Percentiles rank a stretch among this genome's conserved stretches.
Conservation (phyloP, 805 yeast genomes). For the Pichia ethanolica region DNA sequence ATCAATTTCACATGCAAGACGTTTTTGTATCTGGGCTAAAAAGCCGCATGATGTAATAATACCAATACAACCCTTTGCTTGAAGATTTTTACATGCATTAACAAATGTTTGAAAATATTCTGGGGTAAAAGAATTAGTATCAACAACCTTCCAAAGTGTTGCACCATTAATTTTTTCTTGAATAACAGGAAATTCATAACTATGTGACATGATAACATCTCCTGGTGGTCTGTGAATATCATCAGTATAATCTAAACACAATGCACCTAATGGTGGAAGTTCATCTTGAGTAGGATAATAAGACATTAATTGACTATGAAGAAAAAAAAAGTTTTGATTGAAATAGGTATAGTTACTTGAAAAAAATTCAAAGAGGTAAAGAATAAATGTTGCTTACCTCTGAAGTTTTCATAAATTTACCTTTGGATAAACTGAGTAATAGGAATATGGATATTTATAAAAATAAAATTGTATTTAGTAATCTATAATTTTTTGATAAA, state of each 20-base stretch:
- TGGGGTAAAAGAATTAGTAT: conserved; percentile 17
- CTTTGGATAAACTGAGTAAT: no score
- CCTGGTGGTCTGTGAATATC: conserved; percentile 30
- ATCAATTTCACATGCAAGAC: conserved; percentile 16
- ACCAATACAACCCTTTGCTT: conserved; percentile 28
- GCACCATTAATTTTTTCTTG: conserved; percentile 20
- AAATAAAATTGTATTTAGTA: no score
- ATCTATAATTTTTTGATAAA: no score
- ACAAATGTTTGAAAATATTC: conserved; percentile 23
- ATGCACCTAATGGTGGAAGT: conserved; percentile 24
- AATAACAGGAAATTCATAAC: conserved; percentile 23
- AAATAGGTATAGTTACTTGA: no score
- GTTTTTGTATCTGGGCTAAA: conserved; percentile 25
- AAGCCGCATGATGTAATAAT: conserved; percentile 31
- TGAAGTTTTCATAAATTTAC: no score
- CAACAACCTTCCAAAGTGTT: conserved; percentile 24
- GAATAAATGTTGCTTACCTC: no score
- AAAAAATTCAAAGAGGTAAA: no score
- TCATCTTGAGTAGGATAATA: conserved; percentile 14
- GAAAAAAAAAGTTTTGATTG: background rate
- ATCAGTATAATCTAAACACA: conserved; percentile 25
- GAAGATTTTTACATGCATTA: conserved; percentile 22
- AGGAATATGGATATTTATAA: no score
- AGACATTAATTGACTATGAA: no score
- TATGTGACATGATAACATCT: conserved; percentile 22